These are phyloP conservation scores for Trypanosoma lewisi DNA, from an alignment of 208 protist species.

Conservation along the genomic window DNA sequence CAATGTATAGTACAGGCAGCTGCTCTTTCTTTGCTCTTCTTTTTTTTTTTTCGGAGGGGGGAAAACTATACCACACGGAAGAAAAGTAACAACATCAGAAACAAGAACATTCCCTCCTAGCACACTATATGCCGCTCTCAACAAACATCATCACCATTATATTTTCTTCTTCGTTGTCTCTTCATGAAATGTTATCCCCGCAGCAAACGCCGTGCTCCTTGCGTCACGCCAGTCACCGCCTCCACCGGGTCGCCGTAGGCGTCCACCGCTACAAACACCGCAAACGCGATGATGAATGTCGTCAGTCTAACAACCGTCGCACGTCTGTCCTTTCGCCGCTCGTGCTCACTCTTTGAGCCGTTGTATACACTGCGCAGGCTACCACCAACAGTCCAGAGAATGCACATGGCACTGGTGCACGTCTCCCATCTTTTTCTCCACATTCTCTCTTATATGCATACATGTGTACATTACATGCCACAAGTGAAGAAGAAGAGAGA, in stretches of 20 bases:
- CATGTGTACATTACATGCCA: too few relatives aligned
- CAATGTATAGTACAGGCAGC: too few relatives aligned
- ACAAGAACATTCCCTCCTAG: too few relatives aligned
- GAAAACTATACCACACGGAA: background rate
- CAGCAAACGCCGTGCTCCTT: constrained; percentile 3
- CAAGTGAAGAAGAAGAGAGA: too few relatives aligned
- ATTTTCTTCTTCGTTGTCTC: too few relatives aligned
- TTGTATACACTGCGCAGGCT: constrained; percentile 72
- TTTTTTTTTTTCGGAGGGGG: background rate
- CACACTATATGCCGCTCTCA: too few relatives aligned
- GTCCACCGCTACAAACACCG: constrained; percentile 47
- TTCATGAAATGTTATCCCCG: background rate
- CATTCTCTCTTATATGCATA: background rate
- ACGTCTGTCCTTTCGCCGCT: constrained; percentile 40
- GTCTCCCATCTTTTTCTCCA: constrained; percentile 24
- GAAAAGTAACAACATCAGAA: too few relatives aligned
- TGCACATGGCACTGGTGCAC: constrained; percentile 35
- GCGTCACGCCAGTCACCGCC: constrained; percentile 9
- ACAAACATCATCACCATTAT: too few relatives aligned
- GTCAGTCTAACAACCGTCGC: constrained; percentile 39
- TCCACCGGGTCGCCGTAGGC: constrained; percentile 30
- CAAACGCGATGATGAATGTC: constrained; percentile 34
- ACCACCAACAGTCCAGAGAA: constrained; percentile 70
- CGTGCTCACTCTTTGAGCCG: constrained; percentile 55
- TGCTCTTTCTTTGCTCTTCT: background rate